Base-by-base conservation (phyloP, 306 rosid species). In the Ochetophila trinervis region DNA sequence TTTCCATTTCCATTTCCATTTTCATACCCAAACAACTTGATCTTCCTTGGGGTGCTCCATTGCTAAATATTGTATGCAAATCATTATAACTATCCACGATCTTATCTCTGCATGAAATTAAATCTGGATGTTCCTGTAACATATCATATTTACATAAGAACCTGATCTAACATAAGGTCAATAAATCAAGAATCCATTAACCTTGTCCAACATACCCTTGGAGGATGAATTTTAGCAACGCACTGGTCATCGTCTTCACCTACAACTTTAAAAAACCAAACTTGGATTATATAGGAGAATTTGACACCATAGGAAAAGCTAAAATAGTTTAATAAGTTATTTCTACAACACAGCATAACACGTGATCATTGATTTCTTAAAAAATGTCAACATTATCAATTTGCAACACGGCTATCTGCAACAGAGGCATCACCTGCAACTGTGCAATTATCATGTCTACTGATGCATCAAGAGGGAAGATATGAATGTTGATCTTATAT, bases 51-150 rank as follows among this genome's bases (percentile, higher is more conserved):
- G 55, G 19, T 20, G 55, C 63, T 70, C 49, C 57, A 19, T 74
- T 72, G 1, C 72, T 70, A 19, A 17, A 54, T 51, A 77, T 62
- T 50, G 63, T 56, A 66, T 77, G 67, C 73, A 79, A 57, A 45
- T 79, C 79, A 34, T 71, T 32, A 24, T 64, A 79, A 62, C 59
- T 62, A 53, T 76, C 65, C 17, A 58, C 24, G 68, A 76, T 59
- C 5, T 77, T 80, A 62, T 66, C 74, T 62, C 44, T 42, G 47
- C 47, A 65, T 27, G 62, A n/a, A 37, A 65, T n/a, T 48, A 74
- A 75, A 48, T 60, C 72, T 5, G 73, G 73, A 61, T 71, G 47
- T 74, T 68, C 83, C 81, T 76, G 73, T 65, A 81, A 66, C 64
- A 74, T 14, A 57, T 12, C 58, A 36, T 37, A n/a, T 57, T 21